phyloP scores from a whole-genome alignment of 768 basidiomycete species.

The Phanerochaete carnosa region DNA sequence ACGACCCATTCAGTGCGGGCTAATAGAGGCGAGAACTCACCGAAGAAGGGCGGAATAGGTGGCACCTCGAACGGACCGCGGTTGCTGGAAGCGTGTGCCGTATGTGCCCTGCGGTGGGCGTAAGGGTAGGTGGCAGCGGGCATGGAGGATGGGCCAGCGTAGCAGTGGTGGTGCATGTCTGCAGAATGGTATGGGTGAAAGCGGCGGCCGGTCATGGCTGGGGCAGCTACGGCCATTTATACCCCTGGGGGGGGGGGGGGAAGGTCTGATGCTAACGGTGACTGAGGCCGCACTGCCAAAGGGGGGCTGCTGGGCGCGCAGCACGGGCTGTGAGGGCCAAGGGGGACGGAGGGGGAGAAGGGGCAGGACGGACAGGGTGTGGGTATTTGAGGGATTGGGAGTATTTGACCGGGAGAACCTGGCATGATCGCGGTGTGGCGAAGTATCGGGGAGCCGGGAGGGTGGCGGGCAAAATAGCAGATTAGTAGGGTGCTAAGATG shows the following conservation, averaged over 20 bases:
- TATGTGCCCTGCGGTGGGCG: background rate
- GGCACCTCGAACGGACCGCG: constrained; percentile 3
- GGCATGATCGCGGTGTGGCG: constrained; percentile 12
- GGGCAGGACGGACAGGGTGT: background rate
- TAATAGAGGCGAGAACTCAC: constrained; percentile 1
- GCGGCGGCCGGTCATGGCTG: background rate
- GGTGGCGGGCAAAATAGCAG: constrained; percentile 9
- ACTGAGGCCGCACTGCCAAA: background rate
- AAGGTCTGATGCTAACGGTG: background rate
- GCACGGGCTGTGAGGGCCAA: background rate
- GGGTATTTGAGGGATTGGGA: constrained; percentile 2
- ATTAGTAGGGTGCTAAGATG: constrained; percentile 9
- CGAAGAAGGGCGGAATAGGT: constrained; percentile 1
- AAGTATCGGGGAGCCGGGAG: constrained; percentile 6
- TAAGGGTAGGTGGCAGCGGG: background rate
- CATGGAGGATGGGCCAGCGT: background rate
- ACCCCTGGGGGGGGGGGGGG: background rate
- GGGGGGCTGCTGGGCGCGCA: background rate
- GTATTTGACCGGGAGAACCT: background rate
- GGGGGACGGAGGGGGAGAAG: background rate
- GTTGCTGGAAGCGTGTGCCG: background rate
- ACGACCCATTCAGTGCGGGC: background rate
- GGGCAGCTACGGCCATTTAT: background rate
- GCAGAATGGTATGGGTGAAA: background rate
- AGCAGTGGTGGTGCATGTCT: background rate